phyloP scores from a whole-genome alignment of 768 basidiomycete species.

The Stropharia rugosoannulata region DNA sequence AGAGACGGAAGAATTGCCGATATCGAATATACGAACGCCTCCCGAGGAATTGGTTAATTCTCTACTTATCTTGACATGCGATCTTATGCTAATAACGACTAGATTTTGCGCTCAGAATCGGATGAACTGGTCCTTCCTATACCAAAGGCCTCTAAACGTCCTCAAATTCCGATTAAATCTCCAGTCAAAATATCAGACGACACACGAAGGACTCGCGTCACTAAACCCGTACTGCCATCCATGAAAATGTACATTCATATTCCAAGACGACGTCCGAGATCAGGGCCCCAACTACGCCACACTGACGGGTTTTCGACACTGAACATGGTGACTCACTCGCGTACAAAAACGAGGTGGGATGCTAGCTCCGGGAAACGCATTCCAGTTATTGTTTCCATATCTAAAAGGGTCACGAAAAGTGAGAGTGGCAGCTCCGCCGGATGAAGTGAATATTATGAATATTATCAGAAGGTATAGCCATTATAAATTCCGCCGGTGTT shows the following conservation, averaged over 20 bases:
- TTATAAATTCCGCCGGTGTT: no score
- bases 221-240: background rate
- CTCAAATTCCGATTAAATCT: background rate
- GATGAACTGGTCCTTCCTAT: background rate
- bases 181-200: background rate
- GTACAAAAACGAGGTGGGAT: slow-evolving; percentile 16
- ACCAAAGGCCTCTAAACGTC: background rate
- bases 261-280: background rate
- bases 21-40: slow-evolving; percentile 8
- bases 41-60: slow-evolving; percentile 6
- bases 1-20: background rate
- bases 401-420: no score
- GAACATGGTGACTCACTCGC: background rate
- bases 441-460: no score
- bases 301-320: background rate
- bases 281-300: background rate
- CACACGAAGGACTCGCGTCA: background rate
- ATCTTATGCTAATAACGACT: background rate
- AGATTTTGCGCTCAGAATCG: background rate
- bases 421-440: no score
- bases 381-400: background rate
- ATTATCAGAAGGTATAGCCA: no score
- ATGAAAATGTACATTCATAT: background rate
- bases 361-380: slow-evolving; percentile 6
- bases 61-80: background rate